Percentiles rank a stretch among this genome's conserved stretches.
Conservation (phyloP, 2,329 filamentous ascomycete species). For the Penicillium griseofulvum region DNA sequence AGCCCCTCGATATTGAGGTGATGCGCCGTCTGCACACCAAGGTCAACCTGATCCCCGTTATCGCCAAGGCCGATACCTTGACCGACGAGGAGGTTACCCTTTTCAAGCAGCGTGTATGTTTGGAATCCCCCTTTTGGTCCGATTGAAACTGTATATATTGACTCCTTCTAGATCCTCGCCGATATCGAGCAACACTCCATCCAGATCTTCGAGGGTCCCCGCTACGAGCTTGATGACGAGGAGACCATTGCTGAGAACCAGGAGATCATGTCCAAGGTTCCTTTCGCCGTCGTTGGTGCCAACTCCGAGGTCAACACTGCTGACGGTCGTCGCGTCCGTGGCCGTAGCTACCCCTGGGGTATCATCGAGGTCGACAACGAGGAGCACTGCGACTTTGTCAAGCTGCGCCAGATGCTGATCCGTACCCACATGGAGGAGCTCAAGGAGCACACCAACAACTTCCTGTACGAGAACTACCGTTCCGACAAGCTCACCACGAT, state of each 20-base stretch:
- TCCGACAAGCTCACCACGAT: conserved; percentile 98
- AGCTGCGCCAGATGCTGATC: conserved; percentile 99
- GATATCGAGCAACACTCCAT: conserved; percentile 97
- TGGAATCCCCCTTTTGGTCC: background rate
- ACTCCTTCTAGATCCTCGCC: conserved; percentile 71
- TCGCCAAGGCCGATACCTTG: conserved; percentile 96
- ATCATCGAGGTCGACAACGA: conserved; percentile 99
- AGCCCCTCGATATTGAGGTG: conserved; percentile 97
- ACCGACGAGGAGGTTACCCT: conserved; percentile 92
- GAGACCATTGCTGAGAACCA: conserved; percentile 99
- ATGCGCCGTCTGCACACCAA: conserved; percentile 99
- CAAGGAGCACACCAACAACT: conserved; percentile 99
- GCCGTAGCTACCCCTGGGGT: conserved; percentile 96
- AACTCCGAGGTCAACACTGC: conserved; percentile 89
- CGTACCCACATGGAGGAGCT: conserved; percentile 99
- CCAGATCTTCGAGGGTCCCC: conserved; percentile 97
- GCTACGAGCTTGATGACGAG: conserved; percentile 98
- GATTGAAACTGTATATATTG: conserved; percentile 18
- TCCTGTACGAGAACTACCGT: conserved; percentile 98
- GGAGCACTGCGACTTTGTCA: conserved; percentile 99
- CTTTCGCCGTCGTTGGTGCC: conserved; percentile 95
- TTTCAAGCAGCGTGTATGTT: conserved; percentile 91
- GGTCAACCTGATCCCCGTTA: conserved; percentile 99
- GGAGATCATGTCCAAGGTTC: conserved; percentile 99
- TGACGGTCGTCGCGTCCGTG: conserved; percentile 92